Evolutionary conservation across 306 rosid genomes (phyloP).

Genomic region (Acmispon strigosus): DNA sequence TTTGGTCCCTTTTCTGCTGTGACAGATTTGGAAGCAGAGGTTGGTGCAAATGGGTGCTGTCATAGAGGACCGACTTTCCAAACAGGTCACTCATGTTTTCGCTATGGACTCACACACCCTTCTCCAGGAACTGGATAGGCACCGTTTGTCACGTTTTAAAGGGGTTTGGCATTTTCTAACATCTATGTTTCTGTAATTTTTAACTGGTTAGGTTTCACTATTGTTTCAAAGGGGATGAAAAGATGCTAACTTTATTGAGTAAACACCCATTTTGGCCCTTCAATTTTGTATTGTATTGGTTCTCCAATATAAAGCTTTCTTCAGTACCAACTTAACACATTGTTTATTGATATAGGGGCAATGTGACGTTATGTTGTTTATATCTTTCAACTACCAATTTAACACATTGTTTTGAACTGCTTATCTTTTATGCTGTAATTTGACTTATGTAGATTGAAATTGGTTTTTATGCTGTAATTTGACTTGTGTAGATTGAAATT

Average conservation of each 20-base stretch:
- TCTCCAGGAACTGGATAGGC: slow-evolving; percentile 37
- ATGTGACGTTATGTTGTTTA: neutral
- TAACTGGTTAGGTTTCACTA: neutral
- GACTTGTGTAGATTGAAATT: neutral
- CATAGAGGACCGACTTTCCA: slow-evolving; percentile 48
- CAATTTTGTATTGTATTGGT: neutral
- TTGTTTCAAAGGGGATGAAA: neutral
- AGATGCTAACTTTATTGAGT: neutral
- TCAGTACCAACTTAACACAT: neutral
- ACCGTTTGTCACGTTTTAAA: slow-evolving; percentile 57
- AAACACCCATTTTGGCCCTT: neutral
- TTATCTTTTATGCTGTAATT: neutral
- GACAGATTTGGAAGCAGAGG: slow-evolving; percentile 86
- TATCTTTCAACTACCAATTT: neutral
- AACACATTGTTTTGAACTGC: neutral
- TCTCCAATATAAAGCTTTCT: neutral
- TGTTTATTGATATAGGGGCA: neutral
- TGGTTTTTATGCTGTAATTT: neutral
- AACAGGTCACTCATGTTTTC: slow-evolving; percentile 66
- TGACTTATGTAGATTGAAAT: neutral
- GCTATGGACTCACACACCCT: slow-evolving; percentile 48
- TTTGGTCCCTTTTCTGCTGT: neutral
- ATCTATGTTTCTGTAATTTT: neutral
- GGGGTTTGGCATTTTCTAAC: slow-evolving; percentile 42
- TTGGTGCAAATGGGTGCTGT: slow-evolving; percentile 73